Evolutionary conservation across 257 asterid species (phyloP).

Genomic region (Nicotiana noctiflora): DNA sequence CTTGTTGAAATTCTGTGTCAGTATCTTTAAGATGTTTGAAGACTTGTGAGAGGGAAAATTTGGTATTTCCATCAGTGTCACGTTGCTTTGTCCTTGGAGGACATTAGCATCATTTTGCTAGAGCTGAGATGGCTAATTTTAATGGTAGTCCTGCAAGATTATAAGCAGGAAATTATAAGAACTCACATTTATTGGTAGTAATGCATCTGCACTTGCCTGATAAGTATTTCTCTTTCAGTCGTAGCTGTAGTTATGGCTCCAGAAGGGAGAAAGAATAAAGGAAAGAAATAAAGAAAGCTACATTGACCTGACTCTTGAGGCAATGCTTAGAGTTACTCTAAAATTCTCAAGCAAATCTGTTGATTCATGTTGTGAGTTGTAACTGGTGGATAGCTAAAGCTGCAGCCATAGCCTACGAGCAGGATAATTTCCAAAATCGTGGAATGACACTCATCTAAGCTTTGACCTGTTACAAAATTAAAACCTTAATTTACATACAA

Average conservation of each 20-base stretch:
- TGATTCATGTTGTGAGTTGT: neutral
- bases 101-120: neutral
- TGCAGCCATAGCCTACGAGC: neutral
- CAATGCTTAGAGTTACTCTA: neutral
- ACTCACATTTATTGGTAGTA: neutral
- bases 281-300: neutral
- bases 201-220: neutral
- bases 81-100: neutral
- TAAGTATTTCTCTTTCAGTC: neutral
- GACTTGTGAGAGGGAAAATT: neutral
- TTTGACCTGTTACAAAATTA: too few relatives aligned
- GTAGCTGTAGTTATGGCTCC: neutral
- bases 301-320: neutral
- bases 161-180: too few relatives aligned
- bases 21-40: neutral
- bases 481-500: too few relatives aligned
- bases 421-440: too few relatives aligned
- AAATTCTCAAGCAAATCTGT: neutral
- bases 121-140: neutral
- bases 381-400: neutral
- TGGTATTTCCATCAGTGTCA: neutral
- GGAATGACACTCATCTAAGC: too few relatives aligned
- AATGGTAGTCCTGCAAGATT: neutral
- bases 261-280: too few relatives aligned
- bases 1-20: neutral